Conservation (phyloP, 495 filamentous ascomycete species). For the Evansstolkia leycettana region DNA sequence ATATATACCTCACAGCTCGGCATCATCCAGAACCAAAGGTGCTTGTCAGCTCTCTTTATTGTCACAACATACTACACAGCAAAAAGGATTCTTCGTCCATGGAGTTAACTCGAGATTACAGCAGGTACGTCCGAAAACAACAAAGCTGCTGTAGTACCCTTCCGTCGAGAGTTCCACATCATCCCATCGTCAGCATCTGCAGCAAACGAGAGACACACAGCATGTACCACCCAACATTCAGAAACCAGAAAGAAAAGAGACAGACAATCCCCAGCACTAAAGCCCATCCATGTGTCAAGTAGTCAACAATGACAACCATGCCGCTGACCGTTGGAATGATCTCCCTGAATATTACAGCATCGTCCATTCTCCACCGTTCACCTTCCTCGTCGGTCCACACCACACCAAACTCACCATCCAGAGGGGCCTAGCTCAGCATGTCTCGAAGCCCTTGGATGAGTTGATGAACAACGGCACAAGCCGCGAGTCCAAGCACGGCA, state of each 20-base stretch:
- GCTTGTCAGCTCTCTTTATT: too few species aligned
- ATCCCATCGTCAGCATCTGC: too few species aligned
- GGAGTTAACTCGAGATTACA: constrained; percentile 5
- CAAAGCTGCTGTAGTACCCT: too few species aligned
- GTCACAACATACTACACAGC: too few species aligned
- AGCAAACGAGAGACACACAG: constrained; percentile 1
- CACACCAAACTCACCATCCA: constrained; percentile 36
- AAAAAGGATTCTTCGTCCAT: too few species aligned
- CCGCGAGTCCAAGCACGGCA: constrained; percentile 30
- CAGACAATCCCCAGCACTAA: background rate
- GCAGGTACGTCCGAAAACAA: constrained; percentile 2
- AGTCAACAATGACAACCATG: constrained; percentile 4
- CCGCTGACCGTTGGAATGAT: constrained; percentile 7
- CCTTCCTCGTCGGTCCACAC: constrained; percentile 35
- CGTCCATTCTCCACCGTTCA: constrained; percentile 31
- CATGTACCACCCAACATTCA: background rate
- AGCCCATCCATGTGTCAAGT: too few species aligned
- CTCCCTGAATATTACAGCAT: constrained; percentile 18
- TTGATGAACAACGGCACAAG: constrained; percentile 34
- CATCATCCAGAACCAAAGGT: too few species aligned
- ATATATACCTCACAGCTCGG: too few species aligned
- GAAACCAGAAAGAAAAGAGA: background rate
- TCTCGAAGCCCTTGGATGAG: constrained; percentile 34
- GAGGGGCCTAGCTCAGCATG: constrained; percentile 32
- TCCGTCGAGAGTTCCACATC: too few species aligned